Evolutionary conservation across 78 protist genomes (phyloP).

Genomic region (Polysphondylium violaceum): DNA sequence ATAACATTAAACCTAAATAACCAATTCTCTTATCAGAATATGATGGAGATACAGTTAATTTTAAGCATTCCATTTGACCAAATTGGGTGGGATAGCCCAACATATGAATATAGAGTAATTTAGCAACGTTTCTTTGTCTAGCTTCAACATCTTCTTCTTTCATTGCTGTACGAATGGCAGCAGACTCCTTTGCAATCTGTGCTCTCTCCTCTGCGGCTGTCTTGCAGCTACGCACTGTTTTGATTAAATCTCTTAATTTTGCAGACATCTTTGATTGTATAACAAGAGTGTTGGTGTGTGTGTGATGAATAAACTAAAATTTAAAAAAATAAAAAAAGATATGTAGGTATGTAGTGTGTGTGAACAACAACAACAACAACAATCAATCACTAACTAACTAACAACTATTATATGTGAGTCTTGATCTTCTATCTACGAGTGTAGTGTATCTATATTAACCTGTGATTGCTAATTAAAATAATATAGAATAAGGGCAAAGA

Average conservation of each 20-base stretch:
- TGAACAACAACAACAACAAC: too few relatives aligned
- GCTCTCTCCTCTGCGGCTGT: conserved; percentile 98
- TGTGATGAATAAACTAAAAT: too few relatives aligned
- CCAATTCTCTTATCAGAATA: conserved; percentile 98
- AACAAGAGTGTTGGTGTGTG: too few relatives aligned
- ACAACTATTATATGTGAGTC: too few relatives aligned
- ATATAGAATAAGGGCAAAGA: too few relatives aligned
- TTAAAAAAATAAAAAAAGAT: too few relatives aligned
- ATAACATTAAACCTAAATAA: conserved; percentile 95
- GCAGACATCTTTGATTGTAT: conserved; percentile 50
- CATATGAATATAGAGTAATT: conserved; percentile 98
- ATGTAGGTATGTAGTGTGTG: neutral
- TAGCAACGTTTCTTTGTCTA: conserved; percentile 96
- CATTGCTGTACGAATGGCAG: conserved; percentile 95
- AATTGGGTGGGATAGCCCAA: conserved; percentile 97
- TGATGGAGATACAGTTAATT: conserved; percentile 92
- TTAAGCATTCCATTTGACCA: conserved; percentile 98
- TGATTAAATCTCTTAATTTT: conserved; percentile 93
- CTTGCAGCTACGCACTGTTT: conserved; percentile 92
- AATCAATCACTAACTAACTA: too few relatives aligned
- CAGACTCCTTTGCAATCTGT: conserved; percentile 94
- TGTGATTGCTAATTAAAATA: too few relatives aligned
- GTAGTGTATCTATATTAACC: too few relatives aligned
- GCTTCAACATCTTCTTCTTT: conserved; percentile 90
- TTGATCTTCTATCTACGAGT: too few relatives aligned